Percentiles rank a stretch among this genome's conserved stretches.
Conservation (phyloP, 805 yeast genomes). For the Myxozyma mucilagina region DNA sequence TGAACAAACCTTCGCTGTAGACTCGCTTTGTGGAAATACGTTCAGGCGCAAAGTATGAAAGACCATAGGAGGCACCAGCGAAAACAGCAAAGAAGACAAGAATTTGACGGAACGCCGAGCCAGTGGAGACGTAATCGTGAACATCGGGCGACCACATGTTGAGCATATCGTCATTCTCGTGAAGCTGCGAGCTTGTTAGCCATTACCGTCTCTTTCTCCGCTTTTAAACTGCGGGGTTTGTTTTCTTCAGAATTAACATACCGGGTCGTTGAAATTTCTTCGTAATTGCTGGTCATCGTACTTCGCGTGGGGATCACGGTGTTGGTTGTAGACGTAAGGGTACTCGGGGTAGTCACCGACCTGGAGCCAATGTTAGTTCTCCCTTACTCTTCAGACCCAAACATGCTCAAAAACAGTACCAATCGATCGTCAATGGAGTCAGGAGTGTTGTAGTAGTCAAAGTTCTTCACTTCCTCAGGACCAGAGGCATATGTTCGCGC, state of each 20-base stretch:
- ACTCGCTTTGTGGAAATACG: constrained; percentile 75
- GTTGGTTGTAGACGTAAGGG: constrained; percentile 59
- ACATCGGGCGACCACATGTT: constrained; percentile 89
- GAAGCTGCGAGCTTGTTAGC: constrained; percentile 40
- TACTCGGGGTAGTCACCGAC: constrained; percentile 60
- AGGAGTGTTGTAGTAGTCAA: constrained; percentile 11
- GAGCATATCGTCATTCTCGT: constrained; percentile 68
- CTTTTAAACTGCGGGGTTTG: not conserved
- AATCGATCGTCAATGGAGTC: constrained; percentile 18
- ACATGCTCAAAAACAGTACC: not conserved
- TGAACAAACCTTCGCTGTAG: constrained; percentile 76
- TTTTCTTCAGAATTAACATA: constrained; percentile 11
- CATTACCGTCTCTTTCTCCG: not conserved
- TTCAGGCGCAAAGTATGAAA: constrained; percentile 56
- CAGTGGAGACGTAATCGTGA: constrained; percentile 58
- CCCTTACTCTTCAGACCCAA: not conserved
- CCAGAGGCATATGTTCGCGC: constrained; percentile 15
- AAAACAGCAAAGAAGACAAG: constrained; percentile 55
- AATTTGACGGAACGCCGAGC: constrained; percentile 60
- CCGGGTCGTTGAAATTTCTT: constrained; percentile 72
- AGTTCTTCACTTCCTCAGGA: not conserved
- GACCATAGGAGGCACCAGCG: constrained; percentile 47
- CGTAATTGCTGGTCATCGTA: constrained; percentile 81
- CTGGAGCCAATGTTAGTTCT: constrained; percentile 1
- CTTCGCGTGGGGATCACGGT: constrained; percentile 66